Base-by-base conservation (phyloP, 2,329 filamentous ascomycete species). In the Aspergillus quadricinctus region DNA sequence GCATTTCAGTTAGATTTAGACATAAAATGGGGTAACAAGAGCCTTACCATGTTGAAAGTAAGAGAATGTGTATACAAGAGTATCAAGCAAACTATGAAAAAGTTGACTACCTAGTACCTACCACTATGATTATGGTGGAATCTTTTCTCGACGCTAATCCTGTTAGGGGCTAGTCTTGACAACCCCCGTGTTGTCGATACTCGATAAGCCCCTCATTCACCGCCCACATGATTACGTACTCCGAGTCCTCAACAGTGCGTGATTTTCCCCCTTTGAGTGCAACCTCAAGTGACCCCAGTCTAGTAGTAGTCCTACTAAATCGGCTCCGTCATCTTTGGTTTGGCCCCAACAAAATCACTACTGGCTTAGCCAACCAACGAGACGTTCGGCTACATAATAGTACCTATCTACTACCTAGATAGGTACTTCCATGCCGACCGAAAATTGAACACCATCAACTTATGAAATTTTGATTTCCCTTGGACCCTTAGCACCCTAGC, bases 121-220 rank as follows among this genome's bases (percentile, higher is more conserved):
- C n/a, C n/a, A n/a, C n/a, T 17, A 21, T 21, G 21, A 9, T 23
- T 4, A 21, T 43, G 40, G 8, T 10, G 14, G 6, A 23, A 23
- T 21, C 5, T 46, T 46, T 46, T 46, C 43, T 46, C 21, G 11
- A 2, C 14, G 23, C 43, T 46, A 46, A 25, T 46, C 43, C 21
- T 27, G 4, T 25, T 46, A 27, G 3, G 21, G 43, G 5, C 43
- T 46, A 46, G 43, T 46, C 14, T 7, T 7, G n/a, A 43, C 21
- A 19, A 21, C 43, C 43, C 43, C 19, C 21, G 11, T 14, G 43
- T 46, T 23, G 11, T 7, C 14, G 43, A 46, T 58, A 21, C 21
- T 7, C 14, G 43, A 46, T 58, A 21, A 61, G 57, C 49, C 62
- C 63, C 40, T 60, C 54, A 28, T 40, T 59, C 56, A 64, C 60